Base-by-base conservation (phyloP, 306 rosid genomes). In the Quillaja saponaria region DNA sequence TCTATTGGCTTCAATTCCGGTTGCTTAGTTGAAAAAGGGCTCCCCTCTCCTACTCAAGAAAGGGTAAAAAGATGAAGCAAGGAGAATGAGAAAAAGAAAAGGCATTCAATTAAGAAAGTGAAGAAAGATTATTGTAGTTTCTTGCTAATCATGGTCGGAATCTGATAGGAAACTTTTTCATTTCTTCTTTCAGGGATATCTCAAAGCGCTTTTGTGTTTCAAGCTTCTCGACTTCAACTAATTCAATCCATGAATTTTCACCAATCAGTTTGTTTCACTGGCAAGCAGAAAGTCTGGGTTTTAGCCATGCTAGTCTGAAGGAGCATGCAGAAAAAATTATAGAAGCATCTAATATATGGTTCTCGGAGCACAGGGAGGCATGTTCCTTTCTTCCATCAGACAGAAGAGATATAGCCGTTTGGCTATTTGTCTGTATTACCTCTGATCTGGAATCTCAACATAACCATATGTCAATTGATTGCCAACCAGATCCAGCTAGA, bases 141-240 rank as follows among this genome's bases (percentile, higher is more conserved):
- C n/a, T n/a, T n/a, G n/a, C n/a, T n/a, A n/a, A n/a, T n/a, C n/a
- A n/a, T n/a, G n/a, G n/a, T n/a, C n/a, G n/a, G n/a, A n/a, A n/a
- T n/a, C n/a, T n/a, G n/a, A n/a, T n/a, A n/a, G n/a, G n/a, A 37
- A 10, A 37, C 40, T 5, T 40, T 56, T 61, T 78, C 64, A 46
- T 58, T 33, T 9, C 49, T 72, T 67, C 66, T 61, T 49, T 16
- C 85, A 91, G 96, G 97, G 96, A 91, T 73, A 80, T 91, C 68
- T 69, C 72, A 10, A 85, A 78, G 67, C 76, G 82, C 49, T 47
- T 62, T 49, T 61, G 79, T 55, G 66, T 91, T 49, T 85, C 87
- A 71, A 84, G 71, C 68, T 84, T 84, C 85, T 70, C 78, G 63
- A 60, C 87, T 55, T 51, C 82, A 65, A 70, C 68, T 63, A 54